phyloP scores from a whole-genome alignment of 2,329 filamentous ascomycete species.

The Aspergillus latus region DNA sequence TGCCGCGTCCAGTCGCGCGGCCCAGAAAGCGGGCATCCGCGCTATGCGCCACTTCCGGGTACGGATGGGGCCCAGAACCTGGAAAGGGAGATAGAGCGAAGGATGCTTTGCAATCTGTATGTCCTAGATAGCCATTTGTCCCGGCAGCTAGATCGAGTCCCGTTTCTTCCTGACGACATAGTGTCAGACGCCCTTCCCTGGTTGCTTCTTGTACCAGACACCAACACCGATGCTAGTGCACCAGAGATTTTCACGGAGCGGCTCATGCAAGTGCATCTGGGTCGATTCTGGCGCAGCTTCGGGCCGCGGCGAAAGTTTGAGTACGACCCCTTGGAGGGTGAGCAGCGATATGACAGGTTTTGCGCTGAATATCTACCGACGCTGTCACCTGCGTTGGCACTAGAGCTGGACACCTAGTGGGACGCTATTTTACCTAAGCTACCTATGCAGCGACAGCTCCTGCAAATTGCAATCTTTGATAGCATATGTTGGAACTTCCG shows the following conservation, averaged over 20 bases:
- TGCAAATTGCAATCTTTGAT: slow-evolving; percentile 12
- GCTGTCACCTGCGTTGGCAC: not conserved
- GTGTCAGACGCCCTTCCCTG: not conserved
- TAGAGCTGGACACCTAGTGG: slow-evolving; percentile 3
- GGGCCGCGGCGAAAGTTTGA: not conserved
- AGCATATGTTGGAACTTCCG: slow-evolving; percentile 11
- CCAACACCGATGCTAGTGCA: not conserved
- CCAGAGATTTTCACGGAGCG: slow-evolving; percentile 10
- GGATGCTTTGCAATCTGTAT: slow-evolving; percentile 10
- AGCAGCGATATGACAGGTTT: slow-evolving; percentile 12
- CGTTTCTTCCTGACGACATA: slow-evolving; percentile 1
- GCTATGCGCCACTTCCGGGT: not conserved
- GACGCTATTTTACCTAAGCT: slow-evolving; percentile 3
- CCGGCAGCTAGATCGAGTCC: slow-evolving; percentile 6
- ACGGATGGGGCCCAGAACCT: not conserved
- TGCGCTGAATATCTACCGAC: slow-evolving; percentile 7
- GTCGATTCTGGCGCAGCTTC: slow-evolving; percentile 5
- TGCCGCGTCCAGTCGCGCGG: not conserved
- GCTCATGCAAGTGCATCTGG: slow-evolving; percentile 11
- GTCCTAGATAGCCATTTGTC: slow-evolving; percentile 10
- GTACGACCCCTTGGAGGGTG: slow-evolving; percentile 5
- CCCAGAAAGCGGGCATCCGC: slow-evolving; percentile 6
- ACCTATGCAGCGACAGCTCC: slow-evolving; percentile 8
- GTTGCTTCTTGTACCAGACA: not conserved
- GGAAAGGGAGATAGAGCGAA: slow-evolving; percentile 8